A percentile compares a stretch with the other conserved stretches of the same genome.
These are phyloP conservation scores for Fonsecaea pugnacius DNA, from an alignment of 2,329 filamentous ascomycete genomes.

Conservation along the genomic window DNA sequence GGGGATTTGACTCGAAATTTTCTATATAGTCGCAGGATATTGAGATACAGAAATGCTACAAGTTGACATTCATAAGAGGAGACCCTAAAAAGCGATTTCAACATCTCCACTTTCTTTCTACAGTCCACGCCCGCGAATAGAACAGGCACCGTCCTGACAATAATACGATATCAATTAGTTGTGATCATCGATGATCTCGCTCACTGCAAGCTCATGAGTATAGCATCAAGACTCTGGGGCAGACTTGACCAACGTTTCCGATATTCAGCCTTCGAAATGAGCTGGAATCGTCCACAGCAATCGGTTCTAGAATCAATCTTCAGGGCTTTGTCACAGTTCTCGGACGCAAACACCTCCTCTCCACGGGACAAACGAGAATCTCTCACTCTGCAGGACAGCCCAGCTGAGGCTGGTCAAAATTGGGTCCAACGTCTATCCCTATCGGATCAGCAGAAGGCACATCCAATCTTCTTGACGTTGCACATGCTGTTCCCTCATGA, in stretches of 20 bases:
- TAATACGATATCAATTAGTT: too few relatives aligned
- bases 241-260: not conserved
- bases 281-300: not conserved
- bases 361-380: not conserved
- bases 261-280: not conserved
- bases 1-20: too few relatives aligned
- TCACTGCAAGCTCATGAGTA: not conserved
- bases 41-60: too few relatives aligned
- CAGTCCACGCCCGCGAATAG: too few relatives aligned
- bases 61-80: too few relatives aligned
- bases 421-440: slow-evolving; percentile 5
- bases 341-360: not conserved
- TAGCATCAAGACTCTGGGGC: not conserved
- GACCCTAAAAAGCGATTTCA: too few relatives aligned
- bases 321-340: not conserved
- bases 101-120: too few relatives aligned
- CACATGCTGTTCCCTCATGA: slow-evolving; percentile 83
- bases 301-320: not conserved
- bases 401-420: slow-evolving; percentile 8
- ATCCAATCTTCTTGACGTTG: slow-evolving; percentile 69
- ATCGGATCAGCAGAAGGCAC: slow-evolving; percentile 20
- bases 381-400: not conserved
- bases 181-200: not conserved
- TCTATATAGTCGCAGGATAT: too few relatives aligned
- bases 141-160: too few relatives aligned